A percentile compares a stretch with the other conserved stretches of the same genome.
Conservation (phyloP, 805 yeast species). For the Wickerhamiella kazuoi region DNA sequence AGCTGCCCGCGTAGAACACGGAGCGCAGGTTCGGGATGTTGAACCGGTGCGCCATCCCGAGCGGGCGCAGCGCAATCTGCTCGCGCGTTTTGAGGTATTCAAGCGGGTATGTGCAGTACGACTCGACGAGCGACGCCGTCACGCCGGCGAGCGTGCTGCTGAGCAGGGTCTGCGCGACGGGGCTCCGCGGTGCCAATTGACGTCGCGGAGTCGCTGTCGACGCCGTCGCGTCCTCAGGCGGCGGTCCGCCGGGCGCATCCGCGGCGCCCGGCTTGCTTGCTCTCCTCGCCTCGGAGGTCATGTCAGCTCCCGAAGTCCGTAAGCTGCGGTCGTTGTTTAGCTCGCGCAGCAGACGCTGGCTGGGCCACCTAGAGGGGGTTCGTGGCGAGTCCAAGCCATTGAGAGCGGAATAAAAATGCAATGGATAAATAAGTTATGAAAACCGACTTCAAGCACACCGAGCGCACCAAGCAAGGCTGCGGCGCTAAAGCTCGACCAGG, state of each 20-base stretch:
- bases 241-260: no score
- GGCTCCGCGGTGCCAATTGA: no score
- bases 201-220: background rate
- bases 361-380: no score
- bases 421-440: no score
- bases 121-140: constrained; percentile 23
- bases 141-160: constrained; percentile 23
- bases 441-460: no score
- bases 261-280: no score
- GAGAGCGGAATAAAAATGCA: no score
- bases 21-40: constrained; percentile 11
- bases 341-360: no score
- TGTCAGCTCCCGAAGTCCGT: no score
- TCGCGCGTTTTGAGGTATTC: constrained; percentile 24
- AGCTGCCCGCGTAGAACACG: constrained; percentile 39
- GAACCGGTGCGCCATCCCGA: constrained; percentile 5
- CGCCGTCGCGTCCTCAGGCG: background rate
- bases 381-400: background rate
- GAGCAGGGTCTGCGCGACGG: constrained; percentile 10
- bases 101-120: constrained; percentile 24
- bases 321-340: no score
- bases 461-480: no score
- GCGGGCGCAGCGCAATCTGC: constrained; percentile 19
- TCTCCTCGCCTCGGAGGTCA: no score
- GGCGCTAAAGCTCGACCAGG: background rate